A percentile compares a stretch with the other conserved stretches of the same genome.
Evolutionary conservation across 768 basidiomycete species (phyloP).

Genomic region (Trametes villosa): DNA sequence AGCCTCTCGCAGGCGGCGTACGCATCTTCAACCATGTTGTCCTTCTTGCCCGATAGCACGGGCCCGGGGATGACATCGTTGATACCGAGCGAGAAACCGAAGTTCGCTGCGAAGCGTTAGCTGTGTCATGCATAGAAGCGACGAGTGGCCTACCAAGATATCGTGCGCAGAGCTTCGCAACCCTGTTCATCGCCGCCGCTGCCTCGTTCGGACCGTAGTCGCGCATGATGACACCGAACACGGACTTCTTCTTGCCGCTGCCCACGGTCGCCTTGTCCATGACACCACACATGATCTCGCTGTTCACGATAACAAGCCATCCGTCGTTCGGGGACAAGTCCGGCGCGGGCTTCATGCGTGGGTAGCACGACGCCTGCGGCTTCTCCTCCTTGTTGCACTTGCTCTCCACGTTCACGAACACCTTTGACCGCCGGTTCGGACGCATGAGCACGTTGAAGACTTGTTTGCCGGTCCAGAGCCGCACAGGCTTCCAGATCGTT

Average conservation of each 20-base stretch:
- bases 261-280: constrained; percentile 99
- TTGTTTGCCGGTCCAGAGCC: constrained; percentile 98
- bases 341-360: constrained; percentile 63
- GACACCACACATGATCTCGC: constrained; percentile 98
- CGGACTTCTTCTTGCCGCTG: constrained; percentile 98
- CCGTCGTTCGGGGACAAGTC: constrained; percentile 98
- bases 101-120: constrained; percentile 74
- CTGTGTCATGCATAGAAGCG: constrained; percentile 13
- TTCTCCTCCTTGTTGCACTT: constrained; percentile 93
- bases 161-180: constrained; percentile 94
- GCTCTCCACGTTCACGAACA: constrained; percentile 93
- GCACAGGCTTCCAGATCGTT: constrained; percentile 88
- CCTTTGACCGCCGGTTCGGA: constrained; percentile 81
- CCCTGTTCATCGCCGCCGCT: constrained; percentile 91
- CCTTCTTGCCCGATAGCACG: constrained; percentile 78
- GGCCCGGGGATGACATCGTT: constrained; percentile 98
- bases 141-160: constrained; percentile 68
- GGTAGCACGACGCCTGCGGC: constrained; percentile 64
- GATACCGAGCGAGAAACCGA: constrained; percentile 97
- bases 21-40: constrained; percentile 82
- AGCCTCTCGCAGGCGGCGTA: constrained; percentile 86
- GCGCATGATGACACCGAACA: constrained; percentile 96
- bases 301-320: constrained; percentile 95
- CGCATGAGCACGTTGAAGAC: constrained; percentile 98
- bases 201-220: constrained; percentile 97